Evolutionary conservation across 1,284 basidiomycete species (phyloP), one percentile per base, ranked within the genome.

Genomic region (Flammula alnicola): DNA sequence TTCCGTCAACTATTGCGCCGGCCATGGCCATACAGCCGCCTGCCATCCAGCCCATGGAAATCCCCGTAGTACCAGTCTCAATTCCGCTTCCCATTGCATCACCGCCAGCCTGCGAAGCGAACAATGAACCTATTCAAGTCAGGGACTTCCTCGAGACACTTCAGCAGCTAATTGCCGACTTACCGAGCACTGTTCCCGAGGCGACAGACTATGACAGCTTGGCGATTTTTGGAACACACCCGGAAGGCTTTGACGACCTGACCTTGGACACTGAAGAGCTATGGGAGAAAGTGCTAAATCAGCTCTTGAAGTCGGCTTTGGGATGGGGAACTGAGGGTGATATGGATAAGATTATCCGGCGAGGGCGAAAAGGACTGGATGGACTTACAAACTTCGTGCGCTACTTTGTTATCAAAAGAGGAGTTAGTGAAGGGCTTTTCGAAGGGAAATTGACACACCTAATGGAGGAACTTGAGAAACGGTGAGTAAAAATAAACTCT

Each of bases 231-330:
- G 5, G 19, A 11, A n/a, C 19, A 39, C 17, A 39, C n/a, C 37
- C 37, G 3, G 37, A 12, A n/a, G 17, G 10, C 5, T 20, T 43
- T 23, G 41, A 55, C 29, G 25, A 51, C 20, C 40, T 14, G 16
- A 27, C 7, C 2, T 3, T 60, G 10, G 30, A 36, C 7, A 22
- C 25, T 14, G 55, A 58, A 1, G 52, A 61, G 14, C 46, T 65
- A 11, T 65, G 62, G 61, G 59, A 63, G 35, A 49, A 33, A 20
- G 30, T 51, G 1, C 27, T 65, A 11, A 63, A 63, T 35, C 10
- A 3, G 9, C 11, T 49, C 3, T 17, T 65, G 44, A 63, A 65
- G 50, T 11, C 11, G 4, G 32, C 37, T 2, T 43, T 63, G 0
- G 59, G 61, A 8, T 65, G 61, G 63, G 55, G 54, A 4, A 48